A percentile compares a stretch with the other conserved stretches of the same genome.
These are phyloP conservation scores for Tolypocladium ophioglossoides DNA, from an alignment of 2,329 filamentous ascomycete species.

Conservation along the genomic window DNA sequence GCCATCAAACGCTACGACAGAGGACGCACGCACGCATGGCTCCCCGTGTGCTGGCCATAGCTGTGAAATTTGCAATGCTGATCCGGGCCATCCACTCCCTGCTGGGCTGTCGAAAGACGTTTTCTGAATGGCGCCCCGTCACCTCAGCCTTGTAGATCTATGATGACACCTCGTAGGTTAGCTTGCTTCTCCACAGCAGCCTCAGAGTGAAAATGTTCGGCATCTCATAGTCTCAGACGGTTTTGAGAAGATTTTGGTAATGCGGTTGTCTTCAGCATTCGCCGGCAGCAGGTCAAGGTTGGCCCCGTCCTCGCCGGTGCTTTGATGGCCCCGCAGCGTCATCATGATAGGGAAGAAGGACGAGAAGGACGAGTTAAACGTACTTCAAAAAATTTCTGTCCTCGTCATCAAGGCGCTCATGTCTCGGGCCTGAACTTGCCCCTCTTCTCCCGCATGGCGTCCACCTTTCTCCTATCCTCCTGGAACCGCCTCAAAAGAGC, in stretches of 20 bases:
- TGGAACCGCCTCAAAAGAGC: conserved; percentile 62
- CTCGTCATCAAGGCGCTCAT: conserved; percentile 12
- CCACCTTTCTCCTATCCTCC: conserved; percentile 61
- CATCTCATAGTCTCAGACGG: conserved; percentile 34
- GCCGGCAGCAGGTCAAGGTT: conserved; percentile 14
- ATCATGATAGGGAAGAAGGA: conserved; percentile 25
- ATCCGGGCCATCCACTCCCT: neutral
- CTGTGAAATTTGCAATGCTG: neutral
- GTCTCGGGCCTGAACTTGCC: conserved; percentile 48
- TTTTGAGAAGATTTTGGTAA: conserved; percentile 54
- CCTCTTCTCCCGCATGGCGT: conserved; percentile 58
- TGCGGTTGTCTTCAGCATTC: conserved; percentile 54
- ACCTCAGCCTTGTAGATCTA: neutral
- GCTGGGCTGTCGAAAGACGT: neutral
- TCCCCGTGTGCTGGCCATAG: neutral
- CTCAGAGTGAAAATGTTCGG: neutral
- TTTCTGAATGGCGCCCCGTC: neutral
- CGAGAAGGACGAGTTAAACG: neutral
- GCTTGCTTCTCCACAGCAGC: neutral
- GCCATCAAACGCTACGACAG: neutral
- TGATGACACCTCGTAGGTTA: neutral
- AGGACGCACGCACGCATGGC: neutral
- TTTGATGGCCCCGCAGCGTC: conserved; percentile 45
- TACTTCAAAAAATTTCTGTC: neutral
- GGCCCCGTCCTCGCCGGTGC: conserved; percentile 10